Percentiles rank a stretch among this genome's conserved stretches.
Evolutionary conservation across 2,329 filamentous ascomycete genomes (phyloP).

Genomic region (Fusarium udum): DNA sequence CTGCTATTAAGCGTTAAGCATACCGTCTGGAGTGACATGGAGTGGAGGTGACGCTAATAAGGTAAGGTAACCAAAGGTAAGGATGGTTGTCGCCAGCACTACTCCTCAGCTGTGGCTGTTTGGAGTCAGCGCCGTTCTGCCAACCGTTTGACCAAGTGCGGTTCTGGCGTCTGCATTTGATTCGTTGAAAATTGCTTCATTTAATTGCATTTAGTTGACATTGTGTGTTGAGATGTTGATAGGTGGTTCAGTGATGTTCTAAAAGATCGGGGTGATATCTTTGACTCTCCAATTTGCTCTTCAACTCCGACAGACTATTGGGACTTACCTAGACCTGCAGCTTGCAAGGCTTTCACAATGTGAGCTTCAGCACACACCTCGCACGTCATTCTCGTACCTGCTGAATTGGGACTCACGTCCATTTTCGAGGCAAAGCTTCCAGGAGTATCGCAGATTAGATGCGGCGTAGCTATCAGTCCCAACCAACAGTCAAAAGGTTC

Average conservation of each 20-base stretch:
- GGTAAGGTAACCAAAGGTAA: neutral
- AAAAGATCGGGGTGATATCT: neutral
- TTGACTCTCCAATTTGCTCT: neutral
- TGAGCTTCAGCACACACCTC: neutral
- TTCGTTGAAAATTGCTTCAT: constrained; percentile 5
- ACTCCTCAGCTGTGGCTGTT: constrained; percentile 27
- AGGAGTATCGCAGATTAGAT: constrained; percentile 30
- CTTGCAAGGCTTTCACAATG: neutral
- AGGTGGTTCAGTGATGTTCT: neutral
- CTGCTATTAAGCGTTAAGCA: constrained; percentile 10
- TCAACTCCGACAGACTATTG: neutral
- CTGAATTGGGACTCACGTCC: constrained; percentile 8
- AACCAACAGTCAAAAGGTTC: constrained; percentile 1
- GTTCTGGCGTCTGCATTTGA: constrained; percentile 28
- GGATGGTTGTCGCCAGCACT: constrained; percentile 9
- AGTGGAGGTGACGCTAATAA: constrained; percentile 5
- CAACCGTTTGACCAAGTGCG: constrained; percentile 21
- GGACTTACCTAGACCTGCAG: neutral
- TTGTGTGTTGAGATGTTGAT: neutral
- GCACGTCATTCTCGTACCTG: constrained; percentile 21
- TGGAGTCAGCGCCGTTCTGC: neutral
- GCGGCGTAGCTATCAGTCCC: neutral
- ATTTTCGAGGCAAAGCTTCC: neutral
- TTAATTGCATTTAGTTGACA: neutral
- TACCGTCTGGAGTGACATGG: neutral